phyloP scores from a whole-genome alignment of 225 moss, liverwort and hornwort genomes.

The Physcomitrium patens region DNA sequence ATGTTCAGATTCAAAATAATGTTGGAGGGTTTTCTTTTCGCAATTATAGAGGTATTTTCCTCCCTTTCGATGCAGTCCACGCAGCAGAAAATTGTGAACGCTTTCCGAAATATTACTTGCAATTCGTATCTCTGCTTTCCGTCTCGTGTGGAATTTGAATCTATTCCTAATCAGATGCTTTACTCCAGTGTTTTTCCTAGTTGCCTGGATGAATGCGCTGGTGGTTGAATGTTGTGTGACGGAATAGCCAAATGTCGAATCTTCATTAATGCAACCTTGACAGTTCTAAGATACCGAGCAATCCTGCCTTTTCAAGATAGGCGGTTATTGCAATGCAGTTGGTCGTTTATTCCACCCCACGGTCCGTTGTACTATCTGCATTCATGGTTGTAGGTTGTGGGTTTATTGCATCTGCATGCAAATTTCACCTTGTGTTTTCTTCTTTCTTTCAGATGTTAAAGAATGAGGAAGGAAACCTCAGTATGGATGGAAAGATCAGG shows the following conservation, averaged over 20 bases:
- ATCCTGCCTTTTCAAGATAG: not conserved
- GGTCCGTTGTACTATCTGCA: not conserved
- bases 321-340: not conserved
- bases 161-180: too few species aligned
- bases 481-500: slow-evolving; percentile 77
- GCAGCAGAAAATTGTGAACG: not conserved
- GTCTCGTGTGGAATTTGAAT: not conserved
- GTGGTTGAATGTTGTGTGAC: not conserved
- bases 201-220: not conserved
- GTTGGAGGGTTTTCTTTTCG: too few species aligned
- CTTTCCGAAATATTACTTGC: not conserved
- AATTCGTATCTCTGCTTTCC: slow-evolving; percentile 3
- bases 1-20: too few species aligned
- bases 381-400: not conserved
- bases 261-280: not conserved
- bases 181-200: too few species aligned
- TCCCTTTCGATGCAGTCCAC: not conserved
- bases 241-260: not conserved
- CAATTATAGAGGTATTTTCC: too few species aligned
- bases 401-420: not conserved
- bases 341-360: not conserved
- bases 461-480: slow-evolving; percentile 78
- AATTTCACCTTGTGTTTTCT: slow-evolving; percentile 24
- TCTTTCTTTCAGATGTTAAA: slow-evolving; percentile 75
- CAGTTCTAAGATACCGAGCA: not conserved